Percentiles rank a stretch among this genome's conserved stretches.
phyloP scores from a whole-genome alignment of 2,329 filamentous ascomycete genomes.

The Aureobasidium sp. region DNA sequence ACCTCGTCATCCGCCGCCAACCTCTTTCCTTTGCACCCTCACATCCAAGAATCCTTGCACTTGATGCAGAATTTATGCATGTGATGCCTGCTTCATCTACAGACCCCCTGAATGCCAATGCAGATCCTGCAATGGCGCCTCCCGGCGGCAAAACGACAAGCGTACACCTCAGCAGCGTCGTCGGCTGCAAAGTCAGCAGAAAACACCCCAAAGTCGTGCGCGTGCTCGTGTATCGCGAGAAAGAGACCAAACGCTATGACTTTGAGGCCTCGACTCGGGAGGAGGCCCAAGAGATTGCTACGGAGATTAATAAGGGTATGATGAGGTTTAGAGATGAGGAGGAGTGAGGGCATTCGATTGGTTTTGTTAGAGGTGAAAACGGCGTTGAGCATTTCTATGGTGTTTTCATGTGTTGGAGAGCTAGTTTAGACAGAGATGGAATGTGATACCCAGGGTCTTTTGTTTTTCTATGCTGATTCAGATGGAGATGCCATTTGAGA shows the following conservation, averaged over 20 bases:
- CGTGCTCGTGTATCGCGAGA: conserved; percentile 67
- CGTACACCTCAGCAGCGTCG: conserved; percentile 73
- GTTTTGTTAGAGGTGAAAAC: too few relatives aligned
- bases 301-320: conserved; percentile 64
- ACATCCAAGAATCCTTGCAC: conserved; percentile 68
- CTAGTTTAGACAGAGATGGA: too few relatives aligned
- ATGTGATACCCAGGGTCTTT: too few relatives aligned
- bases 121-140: conserved; percentile 20
- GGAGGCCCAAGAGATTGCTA: conserved; percentile 72
- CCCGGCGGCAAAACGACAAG: conserved; percentile 60
- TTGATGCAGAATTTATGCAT: conserved; percentile 81
- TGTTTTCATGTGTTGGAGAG: too few relatives aligned
- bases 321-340: conserved; percentile 21
- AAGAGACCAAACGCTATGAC: conserved; percentile 74
- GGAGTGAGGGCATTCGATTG: neutral
- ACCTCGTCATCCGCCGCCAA: conserved; percentile 74
- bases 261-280: conserved; percentile 68
- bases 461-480: too few relatives aligned
- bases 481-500: too few relatives aligned
- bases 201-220: conserved; percentile 77
- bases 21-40: conserved; percentile 72
- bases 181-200: conserved; percentile 73
- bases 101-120: conserved; percentile 29
- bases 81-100: conserved; percentile 55
- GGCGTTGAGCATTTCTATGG: too few relatives aligned